Evolutionary conservation across 768 basidiomycete species (phyloP), one percentile per base, ranked within the genome.

Genomic region (Amanita exitialis): DNA sequence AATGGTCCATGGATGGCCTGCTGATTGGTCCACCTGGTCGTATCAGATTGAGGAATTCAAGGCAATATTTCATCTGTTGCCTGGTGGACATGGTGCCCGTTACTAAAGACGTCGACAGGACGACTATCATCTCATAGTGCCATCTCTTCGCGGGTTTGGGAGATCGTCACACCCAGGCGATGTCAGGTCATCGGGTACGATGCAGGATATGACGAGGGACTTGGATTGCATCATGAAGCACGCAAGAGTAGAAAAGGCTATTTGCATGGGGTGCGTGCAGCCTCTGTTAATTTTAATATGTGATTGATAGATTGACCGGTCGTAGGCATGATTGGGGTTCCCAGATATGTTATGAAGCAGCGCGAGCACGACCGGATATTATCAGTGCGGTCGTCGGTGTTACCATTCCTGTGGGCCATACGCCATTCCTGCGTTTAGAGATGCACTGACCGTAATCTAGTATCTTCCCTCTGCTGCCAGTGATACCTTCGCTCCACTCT

Each of bases 1-100:
- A 27, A 73, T 89, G 72, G 79, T 88, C 0, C 86, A 89, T 57
- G 86, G 86, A 3, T 89, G 86, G 86, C 86, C 86, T 0, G 74
- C 80, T 55, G 62, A 87, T 3, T 89, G 86, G 86, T 82, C 78
- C 49, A 76, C 75, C 16, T 89, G 86, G 86, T 73, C 79, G 32
- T 74, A 74, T 28, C 86, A 89, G 59, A 86, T 89, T 15, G 66
- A 77, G 46, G 75, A 78, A 53, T 82, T 88, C 61, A 63, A 80
- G 67, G 85, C 76, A 55, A 28, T 60, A 54, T 15, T 10, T 34
- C 37, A 13, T 27, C 47, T 6, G 25, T 9, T 35, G 5, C 38
- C 13, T 9, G 25, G 25, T 36, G 16, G 6, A 13, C 41, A 18
- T 27, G 4, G 21, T 6, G 3, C 21, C 23, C 4, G 18, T 34